These are phyloP conservation scores for Teratosphaeria epicoccoides DNA, from an alignment of 2,329 filamentous ascomycete species.

Conservation along the genomic window DNA sequence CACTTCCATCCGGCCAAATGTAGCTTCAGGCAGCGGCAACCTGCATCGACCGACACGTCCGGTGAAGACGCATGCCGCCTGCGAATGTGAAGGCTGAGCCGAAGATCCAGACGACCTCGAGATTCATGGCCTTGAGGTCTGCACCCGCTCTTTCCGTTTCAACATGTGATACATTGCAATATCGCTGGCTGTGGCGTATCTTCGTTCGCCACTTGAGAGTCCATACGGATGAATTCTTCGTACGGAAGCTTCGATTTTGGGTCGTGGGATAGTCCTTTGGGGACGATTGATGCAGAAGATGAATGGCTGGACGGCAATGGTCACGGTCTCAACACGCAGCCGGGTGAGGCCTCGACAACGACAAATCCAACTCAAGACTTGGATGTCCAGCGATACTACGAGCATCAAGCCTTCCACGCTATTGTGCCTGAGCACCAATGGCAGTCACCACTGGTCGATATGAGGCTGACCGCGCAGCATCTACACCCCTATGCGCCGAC, in stretches of 20 bases:
- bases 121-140: neutral
- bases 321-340: neutral
- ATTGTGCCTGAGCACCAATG: neutral
- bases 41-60: neutral
- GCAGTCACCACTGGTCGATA: neutral
- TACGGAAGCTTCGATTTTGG: slow-evolving; percentile 1
- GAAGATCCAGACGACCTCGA: neutral
- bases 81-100: neutral
- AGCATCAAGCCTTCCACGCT: neutral
- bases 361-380: slow-evolving; percentile 4
- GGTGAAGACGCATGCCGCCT: neutral
- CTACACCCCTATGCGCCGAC: neutral
- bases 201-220: neutral
- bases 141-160: neutral
- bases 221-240: neutral
- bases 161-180: neutral
- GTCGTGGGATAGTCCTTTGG: neutral
- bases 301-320: slow-evolving; percentile 3
- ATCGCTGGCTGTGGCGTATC: neutral
- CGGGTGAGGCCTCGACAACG: neutral
- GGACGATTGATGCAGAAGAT: slow-evolving; percentile 3
- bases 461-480: neutral
- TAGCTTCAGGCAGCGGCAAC: neutral
- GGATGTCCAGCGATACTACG: neutral
- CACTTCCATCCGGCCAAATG: neutral